Percentiles rank a stretch among this genome's conserved stretches.
These are phyloP conservation scores for Euphorbia pulcherrima DNA, from an alignment of 345 rosid species.

Conservation along the genomic window DNA sequence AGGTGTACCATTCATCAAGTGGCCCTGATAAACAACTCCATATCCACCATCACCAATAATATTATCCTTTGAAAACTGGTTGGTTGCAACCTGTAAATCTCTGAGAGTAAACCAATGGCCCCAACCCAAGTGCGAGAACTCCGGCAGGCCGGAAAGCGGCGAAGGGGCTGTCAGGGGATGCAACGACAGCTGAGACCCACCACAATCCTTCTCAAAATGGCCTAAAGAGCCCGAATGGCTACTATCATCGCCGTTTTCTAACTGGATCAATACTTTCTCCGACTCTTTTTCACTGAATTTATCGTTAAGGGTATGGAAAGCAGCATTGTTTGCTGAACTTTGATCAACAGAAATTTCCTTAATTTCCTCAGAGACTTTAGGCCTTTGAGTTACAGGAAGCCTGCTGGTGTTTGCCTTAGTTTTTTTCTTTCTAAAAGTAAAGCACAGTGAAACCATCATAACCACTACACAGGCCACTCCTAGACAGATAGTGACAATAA, in stretches of 20 bases:
- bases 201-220: conserved; percentile 41
- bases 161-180: conserved; percentile 63
- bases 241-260: conserved; percentile 53
- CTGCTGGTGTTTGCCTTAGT: conserved; percentile 40
- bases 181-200: conserved; percentile 51
- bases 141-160: conserved; percentile 78
- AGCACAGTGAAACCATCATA: conserved; percentile 65
- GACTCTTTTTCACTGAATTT: conserved; percentile 54
- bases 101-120: conserved; percentile 98
- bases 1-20: conserved; percentile 59
- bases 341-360: conserved; percentile 83
- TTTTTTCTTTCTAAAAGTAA: conserved; percentile 66
- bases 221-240: conserved; percentile 57
- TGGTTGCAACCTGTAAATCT: conserved; percentile 80
- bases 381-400: conserved; percentile 49
- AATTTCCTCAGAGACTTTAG: conserved; percentile 62
- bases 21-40: conserved; percentile 86
- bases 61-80: conserved; percentile 69
- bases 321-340: conserved; percentile 55
- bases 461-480: conserved; percentile 49
- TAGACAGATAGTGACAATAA: conserved; percentile 54
- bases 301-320: conserved; percentile 41
- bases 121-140: conserved; percentile 89
- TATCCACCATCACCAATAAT: conserved; percentile 96
- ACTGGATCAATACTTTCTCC: conserved; percentile 48